These are phyloP conservation scores for Lactarius hatsudake DNA, from an alignment of 768 basidiomycete species.

Conservation along the genomic window DNA sequence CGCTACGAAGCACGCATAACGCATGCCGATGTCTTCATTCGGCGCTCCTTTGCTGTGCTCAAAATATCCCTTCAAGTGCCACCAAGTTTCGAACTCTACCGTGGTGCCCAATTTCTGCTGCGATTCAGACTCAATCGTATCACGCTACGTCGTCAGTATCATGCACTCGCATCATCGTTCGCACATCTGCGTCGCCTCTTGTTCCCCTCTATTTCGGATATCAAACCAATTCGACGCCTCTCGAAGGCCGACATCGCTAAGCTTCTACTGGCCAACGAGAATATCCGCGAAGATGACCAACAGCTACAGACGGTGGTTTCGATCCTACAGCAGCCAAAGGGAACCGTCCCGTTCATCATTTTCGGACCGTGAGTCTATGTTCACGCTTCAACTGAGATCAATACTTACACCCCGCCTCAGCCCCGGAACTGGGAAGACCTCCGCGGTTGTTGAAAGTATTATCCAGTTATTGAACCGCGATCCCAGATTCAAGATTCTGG, in stretches of 20 bases:
- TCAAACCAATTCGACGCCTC: constrained; percentile 27
- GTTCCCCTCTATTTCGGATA: constrained; percentile 44
- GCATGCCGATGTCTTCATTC: not conserved
- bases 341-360: constrained; percentile 53
- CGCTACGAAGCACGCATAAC: constrained; percentile 23
- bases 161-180: constrained; percentile 24
- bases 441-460: constrained; percentile 63
- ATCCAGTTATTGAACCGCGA: constrained; percentile 47
- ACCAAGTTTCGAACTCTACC: constrained; percentile 40
- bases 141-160: constrained; percentile 51
- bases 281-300: constrained; percentile 42
- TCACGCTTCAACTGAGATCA: not conserved
- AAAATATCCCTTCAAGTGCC: constrained; percentile 52
- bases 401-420: constrained; percentile 32
- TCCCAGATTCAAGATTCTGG: constrained; percentile 49
- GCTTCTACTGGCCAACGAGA: constrained; percentile 27
- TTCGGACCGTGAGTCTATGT: constrained; percentile 57
- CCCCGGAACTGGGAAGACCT: constrained; percentile 66
- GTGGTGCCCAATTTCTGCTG: constrained; percentile 43
- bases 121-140: constrained; percentile 53
- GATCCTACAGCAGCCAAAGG: constrained; percentile 43
- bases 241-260: constrained; percentile 15
- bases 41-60: constrained; percentile 33
- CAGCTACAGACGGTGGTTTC: constrained; percentile 51
- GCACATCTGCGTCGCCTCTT: constrained; percentile 44